Percentiles rank a stretch among this genome's conserved stretches.
These are phyloP conservation scores for Monascus ruber DNA, from an alignment of 2,329 filamentous ascomycete species.

Conservation along the genomic window DNA sequence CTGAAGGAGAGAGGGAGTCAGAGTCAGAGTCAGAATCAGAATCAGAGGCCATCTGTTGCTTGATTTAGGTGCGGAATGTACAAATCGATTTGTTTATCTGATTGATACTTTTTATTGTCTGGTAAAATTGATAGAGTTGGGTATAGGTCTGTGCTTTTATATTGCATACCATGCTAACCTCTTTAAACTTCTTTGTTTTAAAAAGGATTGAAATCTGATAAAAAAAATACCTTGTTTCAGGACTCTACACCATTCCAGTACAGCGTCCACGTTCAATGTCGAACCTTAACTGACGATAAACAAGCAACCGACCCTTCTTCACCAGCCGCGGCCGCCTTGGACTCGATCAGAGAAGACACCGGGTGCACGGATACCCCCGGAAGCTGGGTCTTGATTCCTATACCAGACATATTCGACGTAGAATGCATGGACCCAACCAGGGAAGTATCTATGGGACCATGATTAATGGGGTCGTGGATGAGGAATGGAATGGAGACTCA, in stretches of 20 bases:
- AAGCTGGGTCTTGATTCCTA: constrained; percentile 20
- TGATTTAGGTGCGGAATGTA: no score
- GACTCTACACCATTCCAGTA: no score
- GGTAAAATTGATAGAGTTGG: no score
- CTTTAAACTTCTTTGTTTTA: no score
- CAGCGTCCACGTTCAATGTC: no score
- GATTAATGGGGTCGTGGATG: neutral
- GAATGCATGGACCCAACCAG: constrained; percentile 69
- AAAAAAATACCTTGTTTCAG: no score
- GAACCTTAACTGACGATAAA: no score
- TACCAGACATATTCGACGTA: constrained; percentile 78
- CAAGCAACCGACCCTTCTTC: constrained; percentile 15
- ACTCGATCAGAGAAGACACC: constrained; percentile 31
- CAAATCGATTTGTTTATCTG: no score
- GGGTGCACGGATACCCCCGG: constrained; percentile 16
- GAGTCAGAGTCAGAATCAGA: neutral
- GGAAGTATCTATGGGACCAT: constrained; percentile 47
- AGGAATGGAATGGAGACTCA: constrained; percentile 19
- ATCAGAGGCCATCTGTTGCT: neutral
- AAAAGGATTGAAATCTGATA: no score
- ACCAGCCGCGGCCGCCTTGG: constrained; percentile 21
- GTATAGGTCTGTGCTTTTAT: no score
- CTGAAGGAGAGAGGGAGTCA: constrained; percentile 36
- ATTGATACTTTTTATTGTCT: no score
- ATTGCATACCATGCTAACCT: no score